phyloP scores from a whole-genome alignment of 768 basidiomycete species.

The Psilocybe sp. region DNA sequence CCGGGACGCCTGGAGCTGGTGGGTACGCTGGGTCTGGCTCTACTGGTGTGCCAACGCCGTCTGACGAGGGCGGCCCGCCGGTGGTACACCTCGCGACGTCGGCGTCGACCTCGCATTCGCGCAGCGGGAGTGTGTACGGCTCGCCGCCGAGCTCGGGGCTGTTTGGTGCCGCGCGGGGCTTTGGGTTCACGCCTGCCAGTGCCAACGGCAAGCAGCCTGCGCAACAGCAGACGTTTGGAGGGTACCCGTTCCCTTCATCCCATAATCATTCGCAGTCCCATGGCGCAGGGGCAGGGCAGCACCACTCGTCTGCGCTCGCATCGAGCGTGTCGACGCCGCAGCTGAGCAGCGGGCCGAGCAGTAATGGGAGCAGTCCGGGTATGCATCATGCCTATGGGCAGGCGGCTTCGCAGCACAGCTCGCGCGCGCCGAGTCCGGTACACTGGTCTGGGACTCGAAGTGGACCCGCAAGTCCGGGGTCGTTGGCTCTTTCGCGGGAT shows the following conservation, averaged over 20 bases:
- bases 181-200: slow-evolving; percentile 9
- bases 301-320: too few species aligned
- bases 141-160: slow-evolving; percentile 23
- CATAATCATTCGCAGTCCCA: not conserved
- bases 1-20: not conserved
- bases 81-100: slow-evolving; percentile 11
- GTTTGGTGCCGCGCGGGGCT: slow-evolving; percentile 15
- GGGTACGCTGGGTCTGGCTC: too few species aligned
- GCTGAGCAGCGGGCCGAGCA: slow-evolving; percentile 63
- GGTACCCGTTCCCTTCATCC: not conserved
- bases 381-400: slow-evolving; percentile 9
- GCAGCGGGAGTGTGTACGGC: slow-evolving; percentile 24
- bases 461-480: too few species aligned
- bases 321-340: slow-evolving; percentile 53
- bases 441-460: slow-evolving; percentile 25
- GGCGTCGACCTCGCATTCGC: slow-evolving; percentile 16
- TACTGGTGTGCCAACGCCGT: too few species aligned
- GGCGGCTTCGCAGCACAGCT: slow-evolving; percentile 37
- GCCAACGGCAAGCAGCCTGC: slow-evolving; percentile 6
- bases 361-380: slow-evolving; percentile 61
- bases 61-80: slow-evolving; percentile 4
- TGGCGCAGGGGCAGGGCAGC: slow-evolving; percentile 2
- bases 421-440: slow-evolving; percentile 60
- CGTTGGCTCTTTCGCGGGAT: too few species aligned
- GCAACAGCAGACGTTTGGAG: too few species aligned